These are phyloP conservation scores for Russula vinacea DNA, from an alignment of 768 basidiomycete species.

Conservation along the genomic window DNA sequence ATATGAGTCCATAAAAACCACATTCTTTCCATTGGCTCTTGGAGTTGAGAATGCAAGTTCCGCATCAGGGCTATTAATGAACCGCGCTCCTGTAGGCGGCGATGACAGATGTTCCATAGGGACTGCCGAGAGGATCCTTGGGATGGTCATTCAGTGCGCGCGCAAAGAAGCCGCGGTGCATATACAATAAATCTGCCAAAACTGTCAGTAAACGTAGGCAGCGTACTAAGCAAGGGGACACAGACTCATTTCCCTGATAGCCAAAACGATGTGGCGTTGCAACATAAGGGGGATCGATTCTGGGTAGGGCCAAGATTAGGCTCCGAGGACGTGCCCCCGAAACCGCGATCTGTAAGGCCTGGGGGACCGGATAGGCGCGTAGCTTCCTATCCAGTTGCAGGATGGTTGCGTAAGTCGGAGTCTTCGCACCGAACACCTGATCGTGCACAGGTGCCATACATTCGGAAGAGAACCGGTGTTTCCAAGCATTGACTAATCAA, in stretches of 20 bases:
- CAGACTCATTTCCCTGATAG: conserved; percentile 66
- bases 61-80: conserved; percentile 63
- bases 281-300: conserved; percentile 57
- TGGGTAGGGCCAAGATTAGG: conserved; percentile 39
- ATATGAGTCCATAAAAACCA: conserved; percentile 74
- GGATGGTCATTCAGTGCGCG: conserved; percentile 62
- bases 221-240: conserved; percentile 5
- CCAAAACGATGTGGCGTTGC: conserved; percentile 64
- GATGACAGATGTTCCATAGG: conserved; percentile 63
- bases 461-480: conserved; percentile 60
- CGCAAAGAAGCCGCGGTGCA: conserved; percentile 74
- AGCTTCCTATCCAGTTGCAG: conserved; percentile 66
- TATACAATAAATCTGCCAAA: conserved; percentile 46
- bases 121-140: conserved; percentile 63
- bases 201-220: background rate
- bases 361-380: conserved; percentile 58
- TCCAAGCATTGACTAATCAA: conserved; percentile 59
- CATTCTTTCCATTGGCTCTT: conserved; percentile 63
- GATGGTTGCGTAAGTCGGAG: conserved; percentile 58
- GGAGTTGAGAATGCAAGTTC: conserved; percentile 61
- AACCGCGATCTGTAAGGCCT: conserved; percentile 60
- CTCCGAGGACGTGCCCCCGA: conserved; percentile 43
- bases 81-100: conserved; percentile 64
- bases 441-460: conserved; percentile 65
- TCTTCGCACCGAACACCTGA: conserved; percentile 60